A percentile compares a stretch with the other conserved stretches of the same genome.
phyloP scores from a whole-genome alignment of 345 rosid genomes.

The Salix suchowensis region DNA sequence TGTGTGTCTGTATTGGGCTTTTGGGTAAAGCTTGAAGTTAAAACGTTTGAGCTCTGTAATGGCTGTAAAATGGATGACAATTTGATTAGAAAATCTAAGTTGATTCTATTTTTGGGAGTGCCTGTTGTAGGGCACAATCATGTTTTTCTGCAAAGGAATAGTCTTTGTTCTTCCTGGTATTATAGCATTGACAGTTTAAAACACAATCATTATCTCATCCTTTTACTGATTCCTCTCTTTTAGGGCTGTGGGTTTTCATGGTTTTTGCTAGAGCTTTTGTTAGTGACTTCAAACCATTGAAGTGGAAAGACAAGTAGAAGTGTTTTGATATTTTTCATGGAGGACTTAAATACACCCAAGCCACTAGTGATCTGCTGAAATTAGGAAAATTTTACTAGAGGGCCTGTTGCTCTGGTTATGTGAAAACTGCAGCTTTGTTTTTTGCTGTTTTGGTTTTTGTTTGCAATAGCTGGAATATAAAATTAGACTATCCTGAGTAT shows the following conservation, averaged over 20 bases:
- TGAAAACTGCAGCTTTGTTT: not conserved
- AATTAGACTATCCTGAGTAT: not conserved
- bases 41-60: not conserved
- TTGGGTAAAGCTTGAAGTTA: too few relatives aligned
- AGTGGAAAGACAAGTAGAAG: not conserved
- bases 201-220: not conserved
- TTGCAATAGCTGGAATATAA: not conserved
- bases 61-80: not conserved
- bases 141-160: not conserved
- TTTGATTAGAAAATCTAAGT: not conserved
- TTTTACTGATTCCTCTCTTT: not conserved
- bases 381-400: not conserved
- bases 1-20: too few relatives aligned
- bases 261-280: not conserved
- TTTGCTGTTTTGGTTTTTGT: not conserved
- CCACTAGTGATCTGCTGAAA: not conserved
- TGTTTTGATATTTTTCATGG: not conserved
- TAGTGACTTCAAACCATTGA: not conserved
- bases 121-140: not conserved
- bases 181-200: not conserved
- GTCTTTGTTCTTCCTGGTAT: not conserved
- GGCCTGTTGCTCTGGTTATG: not conserved
- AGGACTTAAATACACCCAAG: not conserved
- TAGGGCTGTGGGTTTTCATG: not conserved
- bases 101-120: not conserved